Conservation (phyloP, 2,329 filamentous ascomycete genomes). For the Sclerotinia subarctica region DNA sequence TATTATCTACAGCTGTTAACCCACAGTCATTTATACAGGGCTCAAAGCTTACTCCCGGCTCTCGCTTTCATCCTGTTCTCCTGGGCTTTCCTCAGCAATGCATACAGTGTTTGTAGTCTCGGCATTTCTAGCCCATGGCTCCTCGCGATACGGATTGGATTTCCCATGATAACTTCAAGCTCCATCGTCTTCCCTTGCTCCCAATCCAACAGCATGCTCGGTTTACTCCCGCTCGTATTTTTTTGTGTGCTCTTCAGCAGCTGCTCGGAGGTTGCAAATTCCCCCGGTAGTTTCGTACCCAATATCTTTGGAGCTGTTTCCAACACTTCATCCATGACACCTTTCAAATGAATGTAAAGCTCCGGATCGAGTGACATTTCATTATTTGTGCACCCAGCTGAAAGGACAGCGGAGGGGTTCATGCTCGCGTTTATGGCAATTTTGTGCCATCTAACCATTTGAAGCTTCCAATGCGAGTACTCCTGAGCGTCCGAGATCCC, state of each 20-base stretch:
- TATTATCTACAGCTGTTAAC: too few species aligned
- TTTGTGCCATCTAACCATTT: conserved; percentile 73
- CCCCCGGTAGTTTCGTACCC: conserved; percentile 56
- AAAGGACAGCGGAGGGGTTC: conserved; percentile 69
- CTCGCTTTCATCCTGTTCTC: conserved; percentile 36
- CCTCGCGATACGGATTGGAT: conserved; percentile 51
- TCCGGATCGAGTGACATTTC: conserved; percentile 64
- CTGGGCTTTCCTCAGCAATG: conserved; percentile 52
- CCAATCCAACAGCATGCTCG: conserved; percentile 53
- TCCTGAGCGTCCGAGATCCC: conserved; percentile 63
- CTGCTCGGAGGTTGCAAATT: conserved; percentile 59
- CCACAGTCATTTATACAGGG: not conserved
- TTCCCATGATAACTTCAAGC: conserved; percentile 55
- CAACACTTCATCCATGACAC: conserved; percentile 69
- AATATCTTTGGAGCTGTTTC: conserved; percentile 60
- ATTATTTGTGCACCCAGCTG: conserved; percentile 61
- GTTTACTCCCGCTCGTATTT: conserved; percentile 58
- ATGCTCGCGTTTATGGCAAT: conserved; percentile 73
- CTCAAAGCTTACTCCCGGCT: conserved; percentile 27
- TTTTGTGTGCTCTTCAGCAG: conserved; percentile 61
- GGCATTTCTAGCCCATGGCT: conserved; percentile 52
- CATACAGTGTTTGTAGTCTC: conserved; percentile 53
- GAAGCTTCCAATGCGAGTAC: conserved; percentile 63
- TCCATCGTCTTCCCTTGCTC: conserved; percentile 52
- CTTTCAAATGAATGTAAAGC: conserved; percentile 57